These are phyloP conservation scores for Areca catechu DNA, from an alignment of 176 grass and related monocot species.

Conservation along the genomic window DNA sequence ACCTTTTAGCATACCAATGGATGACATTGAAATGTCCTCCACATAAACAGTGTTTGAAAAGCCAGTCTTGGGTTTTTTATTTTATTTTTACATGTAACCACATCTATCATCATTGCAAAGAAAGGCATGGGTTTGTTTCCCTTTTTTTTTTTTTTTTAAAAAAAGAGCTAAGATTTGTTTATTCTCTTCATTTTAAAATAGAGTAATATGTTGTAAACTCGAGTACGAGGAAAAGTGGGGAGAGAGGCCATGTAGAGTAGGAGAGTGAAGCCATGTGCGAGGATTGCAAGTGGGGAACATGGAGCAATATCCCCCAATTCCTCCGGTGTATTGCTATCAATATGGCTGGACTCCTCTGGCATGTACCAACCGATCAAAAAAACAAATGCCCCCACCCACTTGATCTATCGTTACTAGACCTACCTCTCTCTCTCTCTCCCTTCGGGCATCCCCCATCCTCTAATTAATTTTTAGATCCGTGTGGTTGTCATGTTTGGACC, in stretches of 20 bases:
- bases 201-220: neutral
- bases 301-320: slow-evolving; percentile 3
- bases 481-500: no score
- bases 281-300: slow-evolving; percentile 17
- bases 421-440: no score
- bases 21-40: neutral
- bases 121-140: slow-evolving; percentile 7
- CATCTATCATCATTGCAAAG: slow-evolving; percentile 4
- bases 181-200: slow-evolving; percentile 1
- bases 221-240: neutral
- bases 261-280: slow-evolving; percentile 2
- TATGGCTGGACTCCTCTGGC: no score
- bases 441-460: no score
- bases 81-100: no score
- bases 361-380: no score
- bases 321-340: neutral
- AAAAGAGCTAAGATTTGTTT: slow-evolving; percentile 3
- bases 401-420: no score
- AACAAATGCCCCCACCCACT: no score
- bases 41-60: neutral
- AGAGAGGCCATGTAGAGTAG: neutral
- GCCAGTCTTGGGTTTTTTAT: neutral
- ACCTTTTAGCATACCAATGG: neutral
- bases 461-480: no score
- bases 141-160: no score